phyloP scores from a whole-genome alignment of 148 eudicot genomes.

The Rheum nobile region DNA sequence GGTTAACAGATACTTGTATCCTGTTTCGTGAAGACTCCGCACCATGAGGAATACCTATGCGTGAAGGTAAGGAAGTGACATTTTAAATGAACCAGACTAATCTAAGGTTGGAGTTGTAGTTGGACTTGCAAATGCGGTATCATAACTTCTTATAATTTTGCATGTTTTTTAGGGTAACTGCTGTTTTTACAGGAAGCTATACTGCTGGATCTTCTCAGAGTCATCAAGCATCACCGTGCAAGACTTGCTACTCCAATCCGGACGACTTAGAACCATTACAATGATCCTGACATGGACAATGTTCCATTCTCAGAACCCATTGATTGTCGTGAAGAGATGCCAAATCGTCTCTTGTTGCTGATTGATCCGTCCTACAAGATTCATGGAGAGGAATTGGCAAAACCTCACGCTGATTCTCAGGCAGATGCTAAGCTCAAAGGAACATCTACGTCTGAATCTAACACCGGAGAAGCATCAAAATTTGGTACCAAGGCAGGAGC shows the following conservation, averaged over 20 bases:
- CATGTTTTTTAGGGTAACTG: no score
- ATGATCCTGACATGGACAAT: conserved; percentile 50
- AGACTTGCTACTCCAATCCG: conserved; percentile 89
- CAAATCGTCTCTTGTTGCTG: conserved; percentile 48
- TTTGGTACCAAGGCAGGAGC: no score
- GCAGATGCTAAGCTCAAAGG: no score
- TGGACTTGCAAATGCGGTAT: no score
- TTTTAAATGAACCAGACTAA: no score
- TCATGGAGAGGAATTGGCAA: no score
- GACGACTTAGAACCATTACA: conserved; percentile 53
- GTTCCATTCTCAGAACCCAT: conserved; percentile 15
- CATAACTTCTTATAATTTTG: no score
- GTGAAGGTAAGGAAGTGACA: conserved; percentile 65
- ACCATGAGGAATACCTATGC: conserved; percentile 64
- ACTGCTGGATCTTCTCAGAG: conserved; percentile 73
- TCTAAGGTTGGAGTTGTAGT: no score
- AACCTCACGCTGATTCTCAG: no score
- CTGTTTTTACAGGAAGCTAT: conserved; percentile 56
- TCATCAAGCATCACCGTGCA: conserved; percentile 71
- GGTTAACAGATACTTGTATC: conserved; percentile 71
- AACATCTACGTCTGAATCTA: no score
- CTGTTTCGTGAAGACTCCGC: conserved; percentile 85
- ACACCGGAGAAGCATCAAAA: no score
- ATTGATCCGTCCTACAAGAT: conserved; percentile 65
- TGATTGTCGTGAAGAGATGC: conserved; percentile 25